phyloP scores from a whole-genome alignment of 2,329 filamentous ascomycete genomes.

The Ophiocordyceps unilateralis region DNA sequence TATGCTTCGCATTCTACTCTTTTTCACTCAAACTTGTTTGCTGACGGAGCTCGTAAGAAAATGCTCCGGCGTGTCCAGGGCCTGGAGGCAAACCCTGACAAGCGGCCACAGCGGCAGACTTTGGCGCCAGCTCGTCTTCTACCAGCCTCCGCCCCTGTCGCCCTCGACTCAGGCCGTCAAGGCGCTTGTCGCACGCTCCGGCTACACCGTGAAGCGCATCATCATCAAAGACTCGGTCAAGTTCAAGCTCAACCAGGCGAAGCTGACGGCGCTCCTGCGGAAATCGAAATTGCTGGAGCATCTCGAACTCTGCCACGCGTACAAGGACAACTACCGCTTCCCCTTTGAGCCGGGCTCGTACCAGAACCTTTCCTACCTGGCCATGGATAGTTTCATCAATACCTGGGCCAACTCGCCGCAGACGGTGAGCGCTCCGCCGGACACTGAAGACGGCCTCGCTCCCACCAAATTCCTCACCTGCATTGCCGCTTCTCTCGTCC shows the following conservation, averaged over 20 bases:
- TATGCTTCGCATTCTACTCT: constrained; percentile 4
- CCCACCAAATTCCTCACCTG: constrained; percentile 5
- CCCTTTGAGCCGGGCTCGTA: constrained; percentile 2
- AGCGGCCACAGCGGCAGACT: constrained; percentile 11
- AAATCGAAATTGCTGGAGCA: constrained; percentile 11
- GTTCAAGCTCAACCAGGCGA: constrained; percentile 13
- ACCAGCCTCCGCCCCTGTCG: not conserved
- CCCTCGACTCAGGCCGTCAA: constrained; percentile 6
- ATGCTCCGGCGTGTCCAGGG: constrained; percentile 16
- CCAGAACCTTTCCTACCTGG: constrained; percentile 3
- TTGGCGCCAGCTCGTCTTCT: constrained; percentile 16
- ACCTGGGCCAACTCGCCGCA: no score
- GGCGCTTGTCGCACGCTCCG: constrained; percentile 14
- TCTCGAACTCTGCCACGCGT: constrained; percentile 9
- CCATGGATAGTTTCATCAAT: constrained; percentile 3
- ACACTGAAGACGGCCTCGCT: not conserved
- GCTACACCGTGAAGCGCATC: constrained; percentile 11
- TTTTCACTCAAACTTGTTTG: not conserved
- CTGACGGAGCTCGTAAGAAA: constrained; percentile 6
- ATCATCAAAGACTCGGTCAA: constrained; percentile 9
- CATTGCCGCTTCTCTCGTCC: constrained; percentile 5
- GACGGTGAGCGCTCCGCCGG: no score
- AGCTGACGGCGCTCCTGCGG: constrained; percentile 10
- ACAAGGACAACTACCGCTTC: constrained; percentile 1
- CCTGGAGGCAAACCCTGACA: constrained; percentile 14